Base-by-base conservation (phyloP, 2,329 filamentous ascomycete species). In the Zymoseptoria brevis region DNA sequence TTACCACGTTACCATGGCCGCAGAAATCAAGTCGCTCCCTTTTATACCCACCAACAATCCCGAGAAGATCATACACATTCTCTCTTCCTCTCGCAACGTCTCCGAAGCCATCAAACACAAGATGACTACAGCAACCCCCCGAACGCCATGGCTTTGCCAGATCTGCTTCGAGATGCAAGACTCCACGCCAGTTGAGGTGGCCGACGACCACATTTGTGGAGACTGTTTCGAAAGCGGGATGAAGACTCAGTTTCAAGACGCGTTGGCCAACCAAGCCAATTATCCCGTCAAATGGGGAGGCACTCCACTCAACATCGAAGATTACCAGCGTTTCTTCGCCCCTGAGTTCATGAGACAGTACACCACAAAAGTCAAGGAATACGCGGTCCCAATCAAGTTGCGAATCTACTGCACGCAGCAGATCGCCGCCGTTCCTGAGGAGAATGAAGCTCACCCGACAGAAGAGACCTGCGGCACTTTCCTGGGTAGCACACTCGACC, bases 151-250 rank as follows among this genome's bases (percentile, higher is more conserved):
- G 22, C n/a, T 26, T 19, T 53, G 51, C 22, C 51, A 53, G 29
- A 29, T 29, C 22, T 53, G 51, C 29, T 24, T 24, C 22, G 51
- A 53, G 4, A 51, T 29, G 16, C 22, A 19, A 8, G 22, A 53
- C 8, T 11, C 22, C 13, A 24, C 8, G 22, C 35, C 35, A 45
- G 51, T 53, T 7, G 13, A 26, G 19, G 51, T 53, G 7, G 51
- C 22, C 19, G 51, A 35, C 22, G 21, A 53, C 30, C 6, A 41
- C n/a, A 21, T 56, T 16, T 59, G 54, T 50, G 45, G n/a, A 50
- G 54, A 22, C 16, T 59, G 54, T 50, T 59, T 53, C 57, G 22
- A 13, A 6, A 1, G 9, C n/a, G 54, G 53, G 29, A 22, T 53
- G 49, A 50, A 50, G 16, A 22, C 50, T 9, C n/a, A 56, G 7